phyloP scores from a whole-genome alignment of 352 stramenopile genomes.

The Phytophthora melonis region DNA sequence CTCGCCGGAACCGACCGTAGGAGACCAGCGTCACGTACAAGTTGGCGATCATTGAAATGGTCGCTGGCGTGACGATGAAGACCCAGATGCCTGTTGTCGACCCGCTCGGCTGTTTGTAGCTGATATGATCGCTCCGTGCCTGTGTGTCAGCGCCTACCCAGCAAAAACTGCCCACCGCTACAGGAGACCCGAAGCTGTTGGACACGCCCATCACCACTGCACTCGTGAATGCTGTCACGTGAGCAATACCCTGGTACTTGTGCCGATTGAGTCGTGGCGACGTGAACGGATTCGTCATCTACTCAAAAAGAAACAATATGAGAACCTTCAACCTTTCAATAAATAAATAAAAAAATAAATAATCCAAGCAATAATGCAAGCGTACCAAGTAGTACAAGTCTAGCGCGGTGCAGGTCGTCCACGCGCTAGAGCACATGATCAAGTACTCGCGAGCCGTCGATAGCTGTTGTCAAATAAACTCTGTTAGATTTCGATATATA shows the following conservation, averaged over 20 bases:
- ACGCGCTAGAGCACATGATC: constrained; percentile 78
- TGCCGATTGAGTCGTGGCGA: constrained; percentile 71
- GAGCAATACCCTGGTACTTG: constrained; percentile 70
- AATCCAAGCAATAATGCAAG: no score
- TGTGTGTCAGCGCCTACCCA: constrained; percentile 66
- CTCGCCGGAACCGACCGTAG: constrained; percentile 65
- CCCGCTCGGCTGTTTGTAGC: constrained; percentile 32
- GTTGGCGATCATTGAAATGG: constrained; percentile 63
- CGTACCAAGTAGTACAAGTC: constrained; percentile 77
- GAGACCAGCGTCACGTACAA: constrained; percentile 77
- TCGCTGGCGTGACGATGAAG: constrained; percentile 70
- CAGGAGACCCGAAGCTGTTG: constrained; percentile 61
- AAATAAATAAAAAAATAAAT: background rate
- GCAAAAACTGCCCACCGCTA: constrained; percentile 76
- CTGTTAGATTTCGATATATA: background rate
- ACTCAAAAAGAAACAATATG: no score
- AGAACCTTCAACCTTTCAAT: no score
- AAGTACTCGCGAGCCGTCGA: constrained; percentile 76
- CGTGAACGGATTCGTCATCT: constrained; percentile 86
- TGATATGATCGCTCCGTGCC: constrained; percentile 44
- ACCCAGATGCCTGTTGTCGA: constrained; percentile 64
- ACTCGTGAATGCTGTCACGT: constrained; percentile 46
- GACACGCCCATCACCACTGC: constrained; percentile 62
- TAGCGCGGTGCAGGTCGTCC: constrained; percentile 76
- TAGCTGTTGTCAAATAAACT: constrained; percentile 33